Percentiles rank a stretch among this genome's conserved stretches.
Evolutionary conservation across 306 rosid genomes (phyloP).

Genomic region (Casuarina cunninghamiana): DNA sequence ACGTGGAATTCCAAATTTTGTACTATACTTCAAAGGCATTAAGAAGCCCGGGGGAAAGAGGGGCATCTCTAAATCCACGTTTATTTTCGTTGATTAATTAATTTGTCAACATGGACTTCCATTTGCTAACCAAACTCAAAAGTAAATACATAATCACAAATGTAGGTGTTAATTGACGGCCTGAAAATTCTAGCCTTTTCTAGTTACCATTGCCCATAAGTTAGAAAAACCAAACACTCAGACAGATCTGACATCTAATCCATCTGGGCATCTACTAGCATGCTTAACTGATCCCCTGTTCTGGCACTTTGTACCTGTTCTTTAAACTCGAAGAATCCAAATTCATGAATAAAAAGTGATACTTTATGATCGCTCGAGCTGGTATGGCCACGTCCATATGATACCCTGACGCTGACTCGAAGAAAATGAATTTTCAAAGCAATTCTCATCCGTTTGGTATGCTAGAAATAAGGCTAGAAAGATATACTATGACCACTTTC

Average conservation of each 20-base stretch:
- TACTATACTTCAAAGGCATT: too few relatives aligned
- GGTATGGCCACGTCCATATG: not conserved
- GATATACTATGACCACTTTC: not conserved
- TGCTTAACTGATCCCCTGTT: not conserved
- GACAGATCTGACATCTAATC: not conserved
- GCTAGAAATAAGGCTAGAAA: slow-evolving; percentile 23
- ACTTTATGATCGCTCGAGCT: not conserved
- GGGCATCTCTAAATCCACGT: not conserved
- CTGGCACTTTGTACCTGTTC: not conserved
- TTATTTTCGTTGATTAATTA: not conserved
- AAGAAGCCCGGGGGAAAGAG: too few relatives aligned
- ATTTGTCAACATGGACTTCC: not conserved
- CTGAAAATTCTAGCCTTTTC: not conserved
- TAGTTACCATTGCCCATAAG: not conserved
- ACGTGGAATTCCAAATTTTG: too few relatives aligned
- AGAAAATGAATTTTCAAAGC: not conserved
- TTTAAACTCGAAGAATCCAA: not conserved
- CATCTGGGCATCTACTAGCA: not conserved
- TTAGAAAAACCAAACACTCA: not conserved
- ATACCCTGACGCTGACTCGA: not conserved
- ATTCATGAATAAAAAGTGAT: not conserved
- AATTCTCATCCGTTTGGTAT: slow-evolving; percentile 33
- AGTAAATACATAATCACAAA: too few relatives aligned
- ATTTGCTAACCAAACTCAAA: not conserved
- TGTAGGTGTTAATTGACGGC: not conserved